Percentiles rank a stretch among this genome's conserved stretches.
These are phyloP conservation scores for Marsdenia floribunda DNA, from an alignment of 257 asterid species.

Conservation along the genomic window DNA sequence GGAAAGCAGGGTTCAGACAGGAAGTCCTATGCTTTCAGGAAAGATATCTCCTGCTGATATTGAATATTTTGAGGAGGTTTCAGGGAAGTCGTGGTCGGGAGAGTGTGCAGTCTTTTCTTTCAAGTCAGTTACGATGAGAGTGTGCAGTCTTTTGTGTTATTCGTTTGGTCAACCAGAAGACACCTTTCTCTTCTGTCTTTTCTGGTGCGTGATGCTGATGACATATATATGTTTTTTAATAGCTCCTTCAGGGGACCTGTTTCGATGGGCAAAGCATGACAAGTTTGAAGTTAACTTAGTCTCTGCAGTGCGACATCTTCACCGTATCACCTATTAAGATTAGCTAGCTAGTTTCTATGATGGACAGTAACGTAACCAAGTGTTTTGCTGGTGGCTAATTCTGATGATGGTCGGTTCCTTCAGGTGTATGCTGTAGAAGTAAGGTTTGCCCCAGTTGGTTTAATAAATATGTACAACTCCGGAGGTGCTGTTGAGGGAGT, in stretches of 20 bases:
- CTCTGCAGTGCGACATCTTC: slow-evolving; percentile 46
- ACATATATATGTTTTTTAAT: not conserved
- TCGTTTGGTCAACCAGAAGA: no score
- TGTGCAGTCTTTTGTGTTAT: slow-evolving; percentile 51
- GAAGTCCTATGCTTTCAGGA: slow-evolving; percentile 30
- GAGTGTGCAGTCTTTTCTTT: slow-evolving; percentile 50
- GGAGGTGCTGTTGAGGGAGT: slow-evolving; percentile 46
- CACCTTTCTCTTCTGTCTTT: no score
- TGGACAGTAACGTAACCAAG: no score
- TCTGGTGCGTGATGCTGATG: not conserved
- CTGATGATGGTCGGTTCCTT: not conserved
- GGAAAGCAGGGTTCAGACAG: slow-evolving; percentile 16
- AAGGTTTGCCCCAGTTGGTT: slow-evolving; percentile 46
- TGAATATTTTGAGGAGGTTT: slow-evolving; percentile 35
- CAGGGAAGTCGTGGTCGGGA: slow-evolving; percentile 27
- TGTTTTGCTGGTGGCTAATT: not conserved
- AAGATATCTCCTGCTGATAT: slow-evolving; percentile 43
- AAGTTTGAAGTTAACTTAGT: slow-evolving; percentile 30
- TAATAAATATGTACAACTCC: slow-evolving; percentile 54
- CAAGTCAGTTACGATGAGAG: slow-evolving; percentile 37
- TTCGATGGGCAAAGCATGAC: slow-evolving; percentile 17
- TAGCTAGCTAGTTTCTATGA: slow-evolving; percentile 17
- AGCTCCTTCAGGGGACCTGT: not conserved
- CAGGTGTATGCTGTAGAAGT: slow-evolving; percentile 34
- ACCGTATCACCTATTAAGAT: slow-evolving; percentile 55